phyloP scores from a whole-genome alignment of 805 yeast species.

The Kuraishia piskuri region DNA sequence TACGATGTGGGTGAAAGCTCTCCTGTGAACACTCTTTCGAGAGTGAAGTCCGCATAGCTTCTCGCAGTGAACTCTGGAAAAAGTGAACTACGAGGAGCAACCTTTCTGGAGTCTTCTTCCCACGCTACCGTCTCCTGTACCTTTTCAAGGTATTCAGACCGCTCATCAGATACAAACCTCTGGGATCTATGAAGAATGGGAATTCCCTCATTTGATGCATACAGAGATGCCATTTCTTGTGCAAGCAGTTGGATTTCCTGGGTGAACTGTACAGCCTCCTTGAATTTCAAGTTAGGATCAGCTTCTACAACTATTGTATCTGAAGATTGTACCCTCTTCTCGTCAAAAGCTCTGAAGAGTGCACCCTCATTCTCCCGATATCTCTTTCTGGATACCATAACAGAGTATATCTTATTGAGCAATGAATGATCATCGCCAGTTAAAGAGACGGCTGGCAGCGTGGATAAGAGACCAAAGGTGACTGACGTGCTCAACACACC shows the following conservation, averaged over 20 bases:
- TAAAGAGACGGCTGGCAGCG: neutral
- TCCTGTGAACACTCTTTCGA: constrained; percentile 3
- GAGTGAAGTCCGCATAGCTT: constrained; percentile 1
- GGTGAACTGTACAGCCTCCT: constrained; percentile 12
- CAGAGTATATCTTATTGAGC: neutral
- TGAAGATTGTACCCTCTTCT: neutral
- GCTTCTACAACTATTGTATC: neutral
- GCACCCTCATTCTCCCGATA: neutral
- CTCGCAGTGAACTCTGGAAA: constrained; percentile 3
- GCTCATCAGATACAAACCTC: constrained; percentile 7
- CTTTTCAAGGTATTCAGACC: neutral
- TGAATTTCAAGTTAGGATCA: neutral
- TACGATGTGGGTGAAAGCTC: constrained; percentile 1
- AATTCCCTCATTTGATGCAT: constrained; percentile 15
- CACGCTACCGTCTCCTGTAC: neutral
- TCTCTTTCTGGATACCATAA: neutral
- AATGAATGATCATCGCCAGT: neutral
- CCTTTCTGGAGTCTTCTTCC: constrained; percentile 1
- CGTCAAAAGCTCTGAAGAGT: neutral
- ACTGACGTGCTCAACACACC: neutral
- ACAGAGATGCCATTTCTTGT: constrained; percentile 23
- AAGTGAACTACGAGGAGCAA: neutral
- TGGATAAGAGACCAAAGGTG: neutral
- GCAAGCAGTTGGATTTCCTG: constrained; percentile 17
- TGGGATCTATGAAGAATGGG: constrained; percentile 20